Evolutionary conservation across 768 basidiomycete species (phyloP).

Genomic region (Rhodotorula sphaerocarpa): DNA sequence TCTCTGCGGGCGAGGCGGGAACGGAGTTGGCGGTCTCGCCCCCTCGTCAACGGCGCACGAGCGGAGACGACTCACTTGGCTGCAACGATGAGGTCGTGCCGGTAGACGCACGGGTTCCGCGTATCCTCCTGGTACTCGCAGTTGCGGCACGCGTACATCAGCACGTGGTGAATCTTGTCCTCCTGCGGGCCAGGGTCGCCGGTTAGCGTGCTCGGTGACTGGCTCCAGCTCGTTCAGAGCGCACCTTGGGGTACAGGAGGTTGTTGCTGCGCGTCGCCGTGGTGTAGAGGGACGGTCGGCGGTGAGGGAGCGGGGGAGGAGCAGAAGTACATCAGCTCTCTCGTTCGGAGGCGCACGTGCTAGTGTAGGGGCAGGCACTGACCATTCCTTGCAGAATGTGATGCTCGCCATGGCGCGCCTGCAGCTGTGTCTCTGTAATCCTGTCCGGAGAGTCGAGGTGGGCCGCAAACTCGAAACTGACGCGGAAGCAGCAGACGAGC

Average conservation of each 20-base stretch:
- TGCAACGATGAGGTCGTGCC: constrained; percentile 84
- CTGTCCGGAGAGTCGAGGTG: too few relatives aligned
- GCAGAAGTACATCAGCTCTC: background rate
- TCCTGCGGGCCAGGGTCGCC: constrained; percentile 51
- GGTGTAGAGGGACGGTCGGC: too few relatives aligned
- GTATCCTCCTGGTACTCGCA: constrained; percentile 77
- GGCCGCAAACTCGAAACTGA: too few relatives aligned
- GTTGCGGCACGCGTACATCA: constrained; percentile 87
- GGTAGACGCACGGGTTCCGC: constrained; percentile 81
- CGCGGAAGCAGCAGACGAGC: too few relatives aligned
- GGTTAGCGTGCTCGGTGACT: background rate
- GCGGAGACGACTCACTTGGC: constrained; percentile 59
- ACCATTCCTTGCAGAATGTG: constrained; percentile 79
- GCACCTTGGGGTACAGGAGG: constrained; percentile 64
- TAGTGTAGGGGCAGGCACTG: background rate
- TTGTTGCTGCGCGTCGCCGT: constrained; percentile 57
- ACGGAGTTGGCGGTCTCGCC: background rate
- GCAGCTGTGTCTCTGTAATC: too few relatives aligned
- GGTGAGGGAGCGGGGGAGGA: background rate
- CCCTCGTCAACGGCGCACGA: background rate
- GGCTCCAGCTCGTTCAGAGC: background rate
- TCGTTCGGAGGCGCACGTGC: too few relatives aligned
- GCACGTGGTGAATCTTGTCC: constrained; percentile 69
- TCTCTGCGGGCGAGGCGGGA: constrained; percentile 53
- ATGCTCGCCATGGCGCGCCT: constrained; percentile 49